phyloP scores from a whole-genome alignment of 192 early-diverging fungal species.

The Irineochytrium annulatum region DNA sequence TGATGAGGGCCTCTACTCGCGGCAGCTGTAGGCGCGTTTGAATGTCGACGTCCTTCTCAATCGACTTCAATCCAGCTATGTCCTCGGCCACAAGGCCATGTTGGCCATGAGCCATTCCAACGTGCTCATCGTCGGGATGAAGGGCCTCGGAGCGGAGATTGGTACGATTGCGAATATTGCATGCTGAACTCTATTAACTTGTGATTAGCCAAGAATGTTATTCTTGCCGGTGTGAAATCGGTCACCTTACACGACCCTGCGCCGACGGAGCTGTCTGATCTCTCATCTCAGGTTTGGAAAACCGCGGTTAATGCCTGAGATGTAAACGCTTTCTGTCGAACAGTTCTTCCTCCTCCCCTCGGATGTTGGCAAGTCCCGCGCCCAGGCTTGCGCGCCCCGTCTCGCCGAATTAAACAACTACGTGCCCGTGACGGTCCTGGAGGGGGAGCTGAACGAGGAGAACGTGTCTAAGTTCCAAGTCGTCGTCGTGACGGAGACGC shows the following conservation, averaged over 20 bases:
- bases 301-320: not conserved
- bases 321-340: not conserved
- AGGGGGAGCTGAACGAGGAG: constrained; percentile 69
- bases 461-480: constrained; percentile 59
- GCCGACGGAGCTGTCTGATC: constrained; percentile 69
- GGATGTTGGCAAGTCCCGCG: constrained; percentile 87
- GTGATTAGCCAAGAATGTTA: constrained; percentile 87
- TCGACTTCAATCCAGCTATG: constrained; percentile 11
- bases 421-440: constrained; percentile 79
- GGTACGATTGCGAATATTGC: constrained; percentile 52
- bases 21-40: constrained; percentile 82
- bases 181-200: not conserved
- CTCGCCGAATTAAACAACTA: constrained; percentile 96
- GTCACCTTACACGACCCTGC: constrained; percentile 90
- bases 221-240: constrained; percentile 98
- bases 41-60: not conserved
- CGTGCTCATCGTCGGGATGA: constrained; percentile 92
- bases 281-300: constrained; percentile 76
- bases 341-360: constrained; percentile 85
- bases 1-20: constrained; percentile 97
- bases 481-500: constrained; percentile 82
- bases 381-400: constrained; percentile 64
- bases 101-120: constrained; percentile 95
- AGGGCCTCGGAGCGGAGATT: constrained; percentile 96
- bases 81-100: constrained; percentile 91